Conservation (phyloP, 768 basidiomycete genomes). For the Mycena metata region DNA sequence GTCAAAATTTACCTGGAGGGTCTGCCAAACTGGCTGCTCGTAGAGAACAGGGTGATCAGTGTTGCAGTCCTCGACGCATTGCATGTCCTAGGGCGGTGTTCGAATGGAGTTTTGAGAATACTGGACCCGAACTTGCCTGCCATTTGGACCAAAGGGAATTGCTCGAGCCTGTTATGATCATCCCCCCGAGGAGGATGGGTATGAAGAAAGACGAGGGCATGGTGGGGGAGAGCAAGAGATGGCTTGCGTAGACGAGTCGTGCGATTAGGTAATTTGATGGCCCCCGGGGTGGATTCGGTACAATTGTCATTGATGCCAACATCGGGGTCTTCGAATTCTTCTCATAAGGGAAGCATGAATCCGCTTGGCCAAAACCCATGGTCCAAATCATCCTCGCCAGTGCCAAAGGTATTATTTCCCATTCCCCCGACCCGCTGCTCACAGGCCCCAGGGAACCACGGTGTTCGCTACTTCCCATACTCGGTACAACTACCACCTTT, state of each 20-base stretch:
- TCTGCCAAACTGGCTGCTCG: conserved; percentile 97
- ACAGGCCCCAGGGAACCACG: conserved; percentile 66
- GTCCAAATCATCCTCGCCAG: conserved; percentile 78
- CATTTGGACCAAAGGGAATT: conserved; percentile 89
- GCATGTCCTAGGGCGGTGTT: conserved; percentile 80
- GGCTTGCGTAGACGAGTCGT: conserved; percentile 19
- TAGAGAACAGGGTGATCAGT: conserved; percentile 77
- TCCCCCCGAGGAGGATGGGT: conserved; percentile 88
- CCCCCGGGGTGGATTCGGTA: too few relatives aligned
- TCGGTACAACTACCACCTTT: conserved; percentile 32
- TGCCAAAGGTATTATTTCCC: conserved; percentile 58
- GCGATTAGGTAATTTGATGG: too few relatives aligned
- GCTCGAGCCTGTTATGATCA: conserved; percentile 85
- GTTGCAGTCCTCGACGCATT: conserved; percentile 97
- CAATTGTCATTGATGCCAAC: too few relatives aligned
- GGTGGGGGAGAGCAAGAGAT: conserved; percentile 40
- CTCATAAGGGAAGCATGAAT: neutral
- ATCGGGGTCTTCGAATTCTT: too few relatives aligned
- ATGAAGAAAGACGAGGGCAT: conserved; percentile 81
- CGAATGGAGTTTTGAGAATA: conserved; percentile 21
- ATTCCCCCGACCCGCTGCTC: conserved; percentile 31
- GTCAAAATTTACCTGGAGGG: too few relatives aligned
- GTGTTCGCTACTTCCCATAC: conserved; percentile 80
- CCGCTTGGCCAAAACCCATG: conserved; percentile 54
- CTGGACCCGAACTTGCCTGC: conserved; percentile 64